Percentiles rank a stretch among this genome's conserved stretches.
These are phyloP conservation scores for Lepidium campestre DNA, from an alignment of 441 rosid species.

Conservation along the genomic window DNA sequence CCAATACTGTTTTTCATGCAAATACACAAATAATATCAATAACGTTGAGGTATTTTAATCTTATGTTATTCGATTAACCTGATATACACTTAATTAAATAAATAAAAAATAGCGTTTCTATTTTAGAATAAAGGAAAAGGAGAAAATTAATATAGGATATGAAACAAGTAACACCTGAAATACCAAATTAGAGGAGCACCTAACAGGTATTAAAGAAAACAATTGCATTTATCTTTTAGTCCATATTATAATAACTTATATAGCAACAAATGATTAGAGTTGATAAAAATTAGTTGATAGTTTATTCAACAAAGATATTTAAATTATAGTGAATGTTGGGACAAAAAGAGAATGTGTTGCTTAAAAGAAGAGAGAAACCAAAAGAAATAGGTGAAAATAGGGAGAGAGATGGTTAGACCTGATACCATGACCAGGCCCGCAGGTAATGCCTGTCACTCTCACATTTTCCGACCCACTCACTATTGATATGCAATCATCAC, in stretches of 20 bases:
- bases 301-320: slow-evolving; percentile 1
- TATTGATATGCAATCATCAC: slow-evolving; percentile 90
- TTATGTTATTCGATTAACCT: too few species aligned
- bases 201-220: not conserved
- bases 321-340: slow-evolving; percentile 5
- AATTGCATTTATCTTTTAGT: not conserved
- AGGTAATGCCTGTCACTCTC: slow-evolving; percentile 59
- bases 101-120: too few species aligned
- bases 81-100: too few species aligned
- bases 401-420: slow-evolving; percentile 45
- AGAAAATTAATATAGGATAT: too few species aligned
- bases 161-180: not conserved
- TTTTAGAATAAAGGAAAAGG: too few species aligned
- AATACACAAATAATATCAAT: not conserved
- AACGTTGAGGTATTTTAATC: not conserved
- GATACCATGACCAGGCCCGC: slow-evolving; percentile 97
- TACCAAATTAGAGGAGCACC: not conserved
- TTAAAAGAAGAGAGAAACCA: not conserved
- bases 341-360: not conserved
- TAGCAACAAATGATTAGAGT: not conserved
- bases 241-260: not conserved
- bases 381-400: slow-evolving; percentile 26
- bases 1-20: slow-evolving; percentile 53
- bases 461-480: slow-evolving; percentile 82
- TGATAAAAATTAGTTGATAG: slow-evolving; percentile 4